These are phyloP conservation scores for Metschnikowia continentalis DNA, from an alignment of 805 yeast genomes.

Conservation along the genomic window DNA sequence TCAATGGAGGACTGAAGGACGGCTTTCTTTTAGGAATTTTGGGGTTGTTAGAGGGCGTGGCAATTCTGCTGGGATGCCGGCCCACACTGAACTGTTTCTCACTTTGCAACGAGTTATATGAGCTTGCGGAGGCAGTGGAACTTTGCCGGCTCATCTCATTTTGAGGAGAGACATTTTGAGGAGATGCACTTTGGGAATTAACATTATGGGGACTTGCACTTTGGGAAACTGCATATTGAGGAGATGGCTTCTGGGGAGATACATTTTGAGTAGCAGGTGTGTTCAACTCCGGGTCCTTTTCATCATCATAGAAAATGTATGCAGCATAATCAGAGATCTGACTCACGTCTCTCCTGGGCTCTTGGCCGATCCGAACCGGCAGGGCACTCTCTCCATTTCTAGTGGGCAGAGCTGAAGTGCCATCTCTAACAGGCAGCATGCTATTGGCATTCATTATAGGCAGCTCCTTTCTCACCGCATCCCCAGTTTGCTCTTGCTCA, in stretches of 20 bases:
- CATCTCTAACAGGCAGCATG: no score
- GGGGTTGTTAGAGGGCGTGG: slow-evolving; percentile 6
- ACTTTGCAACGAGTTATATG: slow-evolving; percentile 31
- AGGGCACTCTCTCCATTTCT: neutral
- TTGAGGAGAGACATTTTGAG: neutral
- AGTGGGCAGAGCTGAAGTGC: neutral
- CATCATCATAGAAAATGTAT: slow-evolving; percentile 8
- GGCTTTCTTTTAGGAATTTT: neutral
- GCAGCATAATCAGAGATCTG: slow-evolving; percentile 19
- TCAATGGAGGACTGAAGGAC: slow-evolving; percentile 14
- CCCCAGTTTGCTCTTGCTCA: no score
- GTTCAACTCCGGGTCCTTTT: neutral
- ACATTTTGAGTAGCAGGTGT: no score
- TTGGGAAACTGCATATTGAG: no score
- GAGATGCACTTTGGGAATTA: neutral
- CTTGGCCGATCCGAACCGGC: neutral
- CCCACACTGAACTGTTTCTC: slow-evolving; percentile 20
- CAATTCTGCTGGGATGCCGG: slow-evolving; percentile 11
- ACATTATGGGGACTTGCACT: no score
- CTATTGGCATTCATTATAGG: no score
- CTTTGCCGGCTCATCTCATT: neutral
- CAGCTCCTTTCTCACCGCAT: no score
- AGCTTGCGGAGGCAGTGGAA: slow-evolving; percentile 15
- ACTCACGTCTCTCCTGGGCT: neutral
- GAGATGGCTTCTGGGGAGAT: neutral